These are phyloP conservation scores for Chytriomyces sp. DNA, from an alignment of 192 early-diverging fungal species.

Conservation along the genomic window DNA sequence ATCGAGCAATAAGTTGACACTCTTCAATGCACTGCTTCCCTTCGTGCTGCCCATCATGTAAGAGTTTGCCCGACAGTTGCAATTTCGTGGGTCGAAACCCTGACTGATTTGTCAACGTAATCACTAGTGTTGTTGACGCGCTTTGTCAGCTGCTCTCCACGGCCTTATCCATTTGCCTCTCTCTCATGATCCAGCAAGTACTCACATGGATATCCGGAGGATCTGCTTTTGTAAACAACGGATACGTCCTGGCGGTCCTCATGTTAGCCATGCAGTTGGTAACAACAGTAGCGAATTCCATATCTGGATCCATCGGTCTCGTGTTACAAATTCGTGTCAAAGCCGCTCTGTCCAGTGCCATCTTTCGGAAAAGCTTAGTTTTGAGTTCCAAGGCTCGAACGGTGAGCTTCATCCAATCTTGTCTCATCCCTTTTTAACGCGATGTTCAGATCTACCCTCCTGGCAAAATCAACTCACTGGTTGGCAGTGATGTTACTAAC, in stretches of 20 bases:
- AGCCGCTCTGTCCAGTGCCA: not conserved
- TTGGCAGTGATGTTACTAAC: not conserved
- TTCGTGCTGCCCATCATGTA: conserved; percentile 10
- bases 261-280: conserved; percentile 21
- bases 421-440: too few relatives aligned
- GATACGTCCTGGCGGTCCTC: conserved; percentile 12
- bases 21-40: conserved; percentile 13
- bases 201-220: not conserved
- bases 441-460: conserved; percentile 6
- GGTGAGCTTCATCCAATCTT: too few relatives aligned
- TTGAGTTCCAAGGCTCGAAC: conserved; percentile 8
- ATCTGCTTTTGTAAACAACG: conserved; percentile 11
- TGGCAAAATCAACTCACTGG: conserved; percentile 28
- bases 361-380: conserved; percentile 21
- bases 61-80: too few relatives aligned
- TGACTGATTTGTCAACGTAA: too few relatives aligned
- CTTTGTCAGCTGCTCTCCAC: not conserved
- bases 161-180: conserved; percentile 6
- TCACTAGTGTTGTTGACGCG: conserved; percentile 1
- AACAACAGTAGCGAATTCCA: not conserved
- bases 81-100: not conserved
- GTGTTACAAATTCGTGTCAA: conserved; percentile 20
- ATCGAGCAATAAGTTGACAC: not conserved
- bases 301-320: conserved; percentile 13
- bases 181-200: conserved; percentile 12